phyloP scores from a whole-genome alignment of 2,329 filamentous ascomycete species.

The Mycocentrospora acerina region DNA sequence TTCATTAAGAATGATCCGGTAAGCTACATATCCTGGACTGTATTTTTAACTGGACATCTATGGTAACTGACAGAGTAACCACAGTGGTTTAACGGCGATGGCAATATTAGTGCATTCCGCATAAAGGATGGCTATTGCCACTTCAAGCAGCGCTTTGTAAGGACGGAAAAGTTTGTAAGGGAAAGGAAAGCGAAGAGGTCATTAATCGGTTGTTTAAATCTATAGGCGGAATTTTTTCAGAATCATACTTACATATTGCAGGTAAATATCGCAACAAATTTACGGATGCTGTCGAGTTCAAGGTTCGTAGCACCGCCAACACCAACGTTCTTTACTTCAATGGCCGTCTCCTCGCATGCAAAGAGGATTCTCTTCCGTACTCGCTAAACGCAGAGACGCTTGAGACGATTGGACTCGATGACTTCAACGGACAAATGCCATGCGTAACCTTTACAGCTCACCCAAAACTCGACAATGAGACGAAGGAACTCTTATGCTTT shows the following conservation, averaged over 20 bases:
- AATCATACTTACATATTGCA: background rate
- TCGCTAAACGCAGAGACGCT: slow-evolving; percentile 15
- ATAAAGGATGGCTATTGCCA: slow-evolving; percentile 37
- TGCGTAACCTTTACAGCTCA: slow-evolving; percentile 22
- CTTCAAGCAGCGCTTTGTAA: slow-evolving; percentile 43
- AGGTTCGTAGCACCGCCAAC: slow-evolving; percentile 36
- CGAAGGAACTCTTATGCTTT: slow-evolving; percentile 14
- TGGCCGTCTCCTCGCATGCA: slow-evolving; percentile 11
- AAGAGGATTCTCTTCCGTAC: slow-evolving; percentile 19
- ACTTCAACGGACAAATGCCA: slow-evolving; percentile 13
- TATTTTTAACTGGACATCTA: too few relatives aligned
- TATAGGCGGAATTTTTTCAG: background rate
- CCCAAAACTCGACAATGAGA: slow-evolving; percentile 17
- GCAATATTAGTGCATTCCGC: slow-evolving; percentile 42
- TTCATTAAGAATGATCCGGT: slow-evolving; percentile 10
- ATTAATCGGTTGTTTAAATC: too few relatives aligned
- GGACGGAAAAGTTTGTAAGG: slow-evolving; percentile 45
- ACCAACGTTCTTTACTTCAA: slow-evolving; percentile 19
- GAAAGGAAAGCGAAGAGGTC: slow-evolving; percentile 43
- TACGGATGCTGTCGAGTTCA: slow-evolving; percentile 40
- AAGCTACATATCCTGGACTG: too few relatives aligned
- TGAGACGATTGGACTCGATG: slow-evolving; percentile 12
- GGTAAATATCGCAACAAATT: slow-evolving; percentile 46
- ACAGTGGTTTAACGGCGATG: slow-evolving; percentile 43
- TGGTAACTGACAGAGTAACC: background rate